phyloP scores from a whole-genome alignment of 2,329 filamentous ascomycete species.

The Cercospora janseana region DNA sequence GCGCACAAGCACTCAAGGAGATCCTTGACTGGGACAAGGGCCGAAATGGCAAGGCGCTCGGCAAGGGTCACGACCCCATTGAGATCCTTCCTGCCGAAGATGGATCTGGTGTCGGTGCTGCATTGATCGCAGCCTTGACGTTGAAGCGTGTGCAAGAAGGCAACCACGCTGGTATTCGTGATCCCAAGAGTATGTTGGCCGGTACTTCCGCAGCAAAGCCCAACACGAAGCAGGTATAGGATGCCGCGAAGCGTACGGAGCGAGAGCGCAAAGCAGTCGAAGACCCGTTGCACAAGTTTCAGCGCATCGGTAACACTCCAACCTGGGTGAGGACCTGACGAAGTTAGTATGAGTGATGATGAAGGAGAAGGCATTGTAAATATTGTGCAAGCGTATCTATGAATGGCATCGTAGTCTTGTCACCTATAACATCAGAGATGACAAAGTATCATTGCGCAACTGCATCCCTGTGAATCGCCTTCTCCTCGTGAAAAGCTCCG shows the following conservation, averaged over 20 bases:
- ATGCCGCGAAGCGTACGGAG: conserved; percentile 6
- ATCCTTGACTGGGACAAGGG: conserved; percentile 91
- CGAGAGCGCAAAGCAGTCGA: conserved; percentile 1
- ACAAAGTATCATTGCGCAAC: background rate
- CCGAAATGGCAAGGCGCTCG: conserved; percentile 59
- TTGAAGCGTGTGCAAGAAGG: conserved; percentile 62
- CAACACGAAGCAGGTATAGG: conserved; percentile 22
- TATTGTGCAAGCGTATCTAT: background rate
- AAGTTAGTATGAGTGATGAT: background rate
- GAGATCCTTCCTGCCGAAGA: conserved; percentile 89
- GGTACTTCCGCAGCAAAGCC: conserved; percentile 33
- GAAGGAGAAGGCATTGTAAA: background rate
- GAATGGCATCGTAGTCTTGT: background rate
- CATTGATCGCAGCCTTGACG: conserved; percentile 78
- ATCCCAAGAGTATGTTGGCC: conserved; percentile 47
- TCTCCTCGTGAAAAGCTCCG: no score
- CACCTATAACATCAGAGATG: background rate
- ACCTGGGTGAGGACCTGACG: conserved; percentile 6
- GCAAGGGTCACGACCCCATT: conserved; percentile 68
- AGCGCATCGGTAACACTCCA: background rate
- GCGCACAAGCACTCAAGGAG: conserved; percentile 84
- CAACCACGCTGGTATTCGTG: conserved; percentile 57
- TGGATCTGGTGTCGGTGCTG: conserved; percentile 93
- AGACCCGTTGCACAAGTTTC: conserved; percentile 9
- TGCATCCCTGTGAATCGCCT: background rate